Percentiles rank a stretch among this genome's conserved stretches.
Conservation (phyloP, 768 basidiomycete species). For the Trametes cingulata region DNA sequence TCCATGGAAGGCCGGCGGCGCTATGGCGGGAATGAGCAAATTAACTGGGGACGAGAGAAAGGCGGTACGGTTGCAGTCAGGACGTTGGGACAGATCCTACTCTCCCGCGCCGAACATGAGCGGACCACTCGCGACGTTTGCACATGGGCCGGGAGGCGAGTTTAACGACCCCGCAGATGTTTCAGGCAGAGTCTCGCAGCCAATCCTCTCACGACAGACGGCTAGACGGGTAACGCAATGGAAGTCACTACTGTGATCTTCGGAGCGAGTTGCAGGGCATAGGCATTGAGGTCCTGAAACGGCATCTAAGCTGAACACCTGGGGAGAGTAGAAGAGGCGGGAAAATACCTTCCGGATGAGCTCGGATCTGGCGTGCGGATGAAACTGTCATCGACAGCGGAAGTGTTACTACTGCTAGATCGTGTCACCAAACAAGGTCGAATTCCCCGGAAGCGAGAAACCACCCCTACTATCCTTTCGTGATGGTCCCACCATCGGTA, state of each 20-base stretch:
- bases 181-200: not conserved
- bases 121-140: too few relatives aligned
- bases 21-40: too few relatives aligned
- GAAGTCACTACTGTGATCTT: not conserved
- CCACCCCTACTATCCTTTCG: not conserved
- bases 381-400: not conserved
- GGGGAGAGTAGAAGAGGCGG: not conserved
- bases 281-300: not conserved
- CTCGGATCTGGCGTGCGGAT: not conserved
- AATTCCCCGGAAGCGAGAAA: not conserved
- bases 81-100: too few relatives aligned
- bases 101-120: too few relatives aligned
- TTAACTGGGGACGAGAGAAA: too few relatives aligned
- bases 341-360: not conserved
- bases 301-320: not conserved
- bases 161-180: too few relatives aligned
- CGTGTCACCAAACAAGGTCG: not conserved
- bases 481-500: not conserved
- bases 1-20: too few relatives aligned
- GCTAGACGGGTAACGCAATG: slow-evolving; percentile 3
- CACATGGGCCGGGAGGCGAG: too few relatives aligned
- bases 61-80: too few relatives aligned
- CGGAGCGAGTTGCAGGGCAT: not conserved
- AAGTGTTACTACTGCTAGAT: not conserved
- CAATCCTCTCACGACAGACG: not conserved